These are phyloP conservation scores for Thelonectria discophora DNA, from an alignment of 2,329 filamentous ascomycete genomes.

Conservation along the genomic window DNA sequence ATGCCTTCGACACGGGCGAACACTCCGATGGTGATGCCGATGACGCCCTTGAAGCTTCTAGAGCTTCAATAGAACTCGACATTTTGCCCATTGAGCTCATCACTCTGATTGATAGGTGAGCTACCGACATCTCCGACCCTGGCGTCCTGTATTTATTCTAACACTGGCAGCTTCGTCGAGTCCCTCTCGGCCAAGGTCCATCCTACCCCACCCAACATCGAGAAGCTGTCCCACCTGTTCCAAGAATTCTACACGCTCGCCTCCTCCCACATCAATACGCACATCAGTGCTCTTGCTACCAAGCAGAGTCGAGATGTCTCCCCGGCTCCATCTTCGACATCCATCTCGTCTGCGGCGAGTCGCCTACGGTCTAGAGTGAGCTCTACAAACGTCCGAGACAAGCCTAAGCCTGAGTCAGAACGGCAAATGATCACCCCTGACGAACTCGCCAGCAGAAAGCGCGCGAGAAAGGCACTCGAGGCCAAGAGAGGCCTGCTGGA, in stretches of 20 bases:
- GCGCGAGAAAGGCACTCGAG: constrained; percentile 79
- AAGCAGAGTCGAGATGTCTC: constrained; percentile 75
- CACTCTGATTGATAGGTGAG: constrained; percentile 85
- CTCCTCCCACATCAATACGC: constrained; percentile 83
- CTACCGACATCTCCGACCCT: constrained; percentile 10
- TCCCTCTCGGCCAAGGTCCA: constrained; percentile 89
- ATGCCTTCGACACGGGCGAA: constrained; percentile 60
- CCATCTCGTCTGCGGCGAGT: constrained; percentile 65
- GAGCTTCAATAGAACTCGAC: constrained; percentile 77
- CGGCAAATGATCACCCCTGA: constrained; percentile 92
- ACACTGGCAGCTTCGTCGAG: constrained; percentile 78
- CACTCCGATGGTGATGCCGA: constrained; percentile 57
- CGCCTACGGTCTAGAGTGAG: constrained; percentile 65
- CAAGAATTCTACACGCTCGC: constrained; percentile 92
- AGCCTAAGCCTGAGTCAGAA: constrained; percentile 57
- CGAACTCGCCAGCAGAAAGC: constrained; percentile 83
- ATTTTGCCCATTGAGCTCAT: constrained; percentile 94
- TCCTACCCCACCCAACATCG: constrained; percentile 81
- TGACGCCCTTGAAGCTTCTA: constrained; percentile 56
- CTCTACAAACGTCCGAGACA: constrained; percentile 63
- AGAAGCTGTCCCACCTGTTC: constrained; percentile 84
- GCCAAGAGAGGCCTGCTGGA: constrained; percentile 80
- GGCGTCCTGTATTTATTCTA: constrained; percentile 14
- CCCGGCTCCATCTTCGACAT: constrained; percentile 62
- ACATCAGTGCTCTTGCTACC: constrained; percentile 82